Evolutionary conservation across 1,284 basidiomycete genomes (phyloP).

Genomic region (Xanthoconium separans): DNA sequence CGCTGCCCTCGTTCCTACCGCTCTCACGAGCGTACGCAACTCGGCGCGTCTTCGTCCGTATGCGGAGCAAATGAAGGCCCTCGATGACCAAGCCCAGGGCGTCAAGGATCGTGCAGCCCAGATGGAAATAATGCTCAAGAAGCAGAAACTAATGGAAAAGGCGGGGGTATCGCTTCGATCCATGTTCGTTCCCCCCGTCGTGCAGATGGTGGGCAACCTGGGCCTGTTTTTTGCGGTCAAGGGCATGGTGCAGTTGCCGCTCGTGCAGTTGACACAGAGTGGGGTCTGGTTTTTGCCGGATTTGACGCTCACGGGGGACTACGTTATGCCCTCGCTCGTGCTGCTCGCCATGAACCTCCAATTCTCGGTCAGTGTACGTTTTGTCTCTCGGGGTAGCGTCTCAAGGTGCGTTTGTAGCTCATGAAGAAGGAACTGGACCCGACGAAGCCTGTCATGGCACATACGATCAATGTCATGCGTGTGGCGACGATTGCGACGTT

Average conservation of each 20-base stretch:
- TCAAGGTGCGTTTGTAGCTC: slow-evolving; percentile 37
- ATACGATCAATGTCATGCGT: slow-evolving; percentile 75
- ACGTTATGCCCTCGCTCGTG: slow-evolving; percentile 69
- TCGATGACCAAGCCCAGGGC: slow-evolving; percentile 50
- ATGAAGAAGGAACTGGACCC: slow-evolving; percentile 59
- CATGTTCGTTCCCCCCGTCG: slow-evolving; percentile 58
- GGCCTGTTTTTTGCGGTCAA: slow-evolving; percentile 86
- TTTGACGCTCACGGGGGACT: slow-evolving; percentile 81
- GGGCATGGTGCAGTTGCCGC: slow-evolving; percentile 67
- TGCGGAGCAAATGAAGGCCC: slow-evolving; percentile 54
- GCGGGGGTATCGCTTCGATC: slow-evolving; percentile 68
- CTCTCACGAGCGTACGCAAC: slow-evolving; percentile 65
- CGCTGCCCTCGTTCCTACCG: slow-evolving; percentile 66
- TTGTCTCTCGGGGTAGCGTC: not conserved
- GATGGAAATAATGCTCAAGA: slow-evolving; percentile 53
- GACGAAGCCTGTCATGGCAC: slow-evolving; percentile 54
- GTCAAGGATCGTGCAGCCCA: slow-evolving; percentile 44
- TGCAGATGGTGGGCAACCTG: slow-evolving; percentile 81
- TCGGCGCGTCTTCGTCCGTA: slow-evolving; percentile 69
- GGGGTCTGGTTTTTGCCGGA: slow-evolving; percentile 79
- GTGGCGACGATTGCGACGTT: slow-evolving; percentile 58
- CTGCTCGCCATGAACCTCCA: slow-evolving; percentile 71
- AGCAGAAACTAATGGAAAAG: slow-evolving; percentile 65
- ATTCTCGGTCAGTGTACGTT: slow-evolving; percentile 53
- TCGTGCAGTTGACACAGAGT: slow-evolving; percentile 75